Percentiles rank a stretch among this genome's conserved stretches.
Conservation (phyloP, 331 rosid genomes). For the Pyracantha coccinea region DNA sequence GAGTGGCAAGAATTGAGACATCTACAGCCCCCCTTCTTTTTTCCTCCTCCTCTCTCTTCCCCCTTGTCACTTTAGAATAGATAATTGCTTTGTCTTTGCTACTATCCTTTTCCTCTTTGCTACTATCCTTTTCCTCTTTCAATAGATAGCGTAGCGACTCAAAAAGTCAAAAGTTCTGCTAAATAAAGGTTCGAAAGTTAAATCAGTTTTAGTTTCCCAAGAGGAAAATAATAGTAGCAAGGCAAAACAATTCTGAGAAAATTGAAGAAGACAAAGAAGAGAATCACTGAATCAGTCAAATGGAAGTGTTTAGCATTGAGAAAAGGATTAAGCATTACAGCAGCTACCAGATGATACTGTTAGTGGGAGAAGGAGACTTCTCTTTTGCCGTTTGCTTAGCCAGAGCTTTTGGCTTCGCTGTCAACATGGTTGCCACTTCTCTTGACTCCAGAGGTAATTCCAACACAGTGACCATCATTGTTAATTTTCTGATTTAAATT, state of each 20-base stretch:
- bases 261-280: neutral
- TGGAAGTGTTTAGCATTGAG: neutral
- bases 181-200: neutral
- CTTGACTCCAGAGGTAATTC: slow-evolving; percentile 15
- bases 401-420: slow-evolving; percentile 21
- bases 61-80: too few species aligned
- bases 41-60: too few species aligned
- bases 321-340: neutral
- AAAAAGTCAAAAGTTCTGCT: too few species aligned
- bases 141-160: too few species aligned
- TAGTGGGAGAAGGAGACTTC: slow-evolving; percentile 54
- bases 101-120: too few species aligned
- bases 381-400: slow-evolving; percentile 22
- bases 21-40: too few species aligned
- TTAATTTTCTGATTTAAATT: too few species aligned
- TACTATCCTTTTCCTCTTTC: too few species aligned
- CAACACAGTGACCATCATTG: neutral
- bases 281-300: neutral
- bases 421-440: slow-evolving; percentile 41
- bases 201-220: neutral
- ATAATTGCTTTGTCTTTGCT: too few species aligned
- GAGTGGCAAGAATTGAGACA: too few species aligned
- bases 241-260: neutral
- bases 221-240: neutral
- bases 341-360: slow-evolving; percentile 25